Base-by-base conservation (phyloP, 2,329 filamentous ascomycete genomes). In the Colletotrichum agaves region DNA sequence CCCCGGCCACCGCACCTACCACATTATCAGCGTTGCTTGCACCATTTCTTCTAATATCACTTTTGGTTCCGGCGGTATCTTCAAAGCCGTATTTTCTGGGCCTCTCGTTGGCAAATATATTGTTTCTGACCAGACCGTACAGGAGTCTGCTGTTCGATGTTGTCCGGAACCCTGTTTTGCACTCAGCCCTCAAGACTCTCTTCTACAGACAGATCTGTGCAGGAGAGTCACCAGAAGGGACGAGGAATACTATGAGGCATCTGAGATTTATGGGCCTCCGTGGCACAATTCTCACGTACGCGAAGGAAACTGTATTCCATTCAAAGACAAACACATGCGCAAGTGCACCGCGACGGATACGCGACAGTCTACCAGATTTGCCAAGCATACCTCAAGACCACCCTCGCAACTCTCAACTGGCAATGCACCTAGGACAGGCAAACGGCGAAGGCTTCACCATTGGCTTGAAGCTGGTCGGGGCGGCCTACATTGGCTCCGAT, bases 171-270 rank as follows among this genome's bases (percentile, higher is more conserved):
- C 88, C 88, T 0, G 52, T 95, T 1, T 84, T 97, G 13, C 86
- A 89, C 55, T 87, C 83, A 66, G 75, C 94, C 47, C 83, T 97
- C 55, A 93, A 93, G 77, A 87, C 90, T 75, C 95, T 93, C 0
- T 94, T 97, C 74, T 97, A 97, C 77, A 89, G 89, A 33, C 94
- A 98, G 74, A 98, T 97, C 79, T 98, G 94, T 77, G 93, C 93
- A 0, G 94, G 94, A 31, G 91, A 94, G 79, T 91, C 87, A 55
- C 83, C 86, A 0, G 74, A 77, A 1, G 92, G 97, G 78, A 91
- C 97, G 1, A 82, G 84, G 46, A 79, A 77, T 33, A 94, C 91
- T 0, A 87, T 93, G 35, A 76, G 84, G 1, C 82, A 85, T 2
- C 82, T 97, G 10, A 92, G 93, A 77, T 78, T 83, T 39, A 88